Evolutionary conservation across 108 stramenopile genomes (phyloP).

Genomic region (Stephanodiscus triporus): DNA sequence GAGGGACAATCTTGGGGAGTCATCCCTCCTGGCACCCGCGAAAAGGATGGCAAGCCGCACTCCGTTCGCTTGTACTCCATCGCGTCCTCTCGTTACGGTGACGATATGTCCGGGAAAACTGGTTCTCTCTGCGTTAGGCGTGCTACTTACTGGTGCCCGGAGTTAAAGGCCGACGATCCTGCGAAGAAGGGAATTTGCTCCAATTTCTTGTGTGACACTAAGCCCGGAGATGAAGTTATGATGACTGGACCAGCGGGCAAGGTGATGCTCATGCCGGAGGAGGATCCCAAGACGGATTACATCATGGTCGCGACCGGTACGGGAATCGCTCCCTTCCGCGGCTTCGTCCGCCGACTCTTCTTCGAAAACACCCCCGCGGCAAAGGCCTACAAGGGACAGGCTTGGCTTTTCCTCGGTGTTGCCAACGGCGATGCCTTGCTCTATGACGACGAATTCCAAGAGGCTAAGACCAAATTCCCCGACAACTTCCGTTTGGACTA

Average conservation of each 20-base stretch:
- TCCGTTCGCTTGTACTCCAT: constrained; percentile 97
- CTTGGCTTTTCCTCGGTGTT: constrained; percentile 99
- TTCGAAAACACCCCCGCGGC: constrained; percentile 93
- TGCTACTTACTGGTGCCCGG: constrained; percentile 95
- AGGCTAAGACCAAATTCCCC: constrained; percentile 80
- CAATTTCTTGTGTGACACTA: constrained; percentile 96
- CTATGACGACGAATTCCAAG: constrained; percentile 97
- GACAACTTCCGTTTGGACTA: constrained; percentile 95
- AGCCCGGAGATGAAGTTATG: constrained; percentile 84
- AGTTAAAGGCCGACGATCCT: constrained; percentile 94
- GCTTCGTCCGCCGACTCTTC: constrained; percentile 96
- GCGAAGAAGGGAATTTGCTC: constrained; percentile 98
- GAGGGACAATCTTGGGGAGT: constrained; percentile 92
- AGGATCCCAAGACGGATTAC: constrained; percentile 90
- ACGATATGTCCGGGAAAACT: constrained; percentile 97
- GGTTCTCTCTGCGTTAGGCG: constrained; percentile 96
- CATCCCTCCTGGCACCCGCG: constrained; percentile 90
- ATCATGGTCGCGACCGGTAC: constrained; percentile 99
- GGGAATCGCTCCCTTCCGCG: constrained; percentile 97
- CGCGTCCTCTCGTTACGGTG: constrained; percentile 97
- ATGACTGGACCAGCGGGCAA: constrained; percentile 91
- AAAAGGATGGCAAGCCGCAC: constrained; percentile 97
- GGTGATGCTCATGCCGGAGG: constrained; percentile 94
- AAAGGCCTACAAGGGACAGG: constrained; percentile 90
- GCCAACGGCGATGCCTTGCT: constrained; percentile 96